Conservation (phyloP, 495 filamentous ascomycete species). For the Xylaria cubensis region DNA sequence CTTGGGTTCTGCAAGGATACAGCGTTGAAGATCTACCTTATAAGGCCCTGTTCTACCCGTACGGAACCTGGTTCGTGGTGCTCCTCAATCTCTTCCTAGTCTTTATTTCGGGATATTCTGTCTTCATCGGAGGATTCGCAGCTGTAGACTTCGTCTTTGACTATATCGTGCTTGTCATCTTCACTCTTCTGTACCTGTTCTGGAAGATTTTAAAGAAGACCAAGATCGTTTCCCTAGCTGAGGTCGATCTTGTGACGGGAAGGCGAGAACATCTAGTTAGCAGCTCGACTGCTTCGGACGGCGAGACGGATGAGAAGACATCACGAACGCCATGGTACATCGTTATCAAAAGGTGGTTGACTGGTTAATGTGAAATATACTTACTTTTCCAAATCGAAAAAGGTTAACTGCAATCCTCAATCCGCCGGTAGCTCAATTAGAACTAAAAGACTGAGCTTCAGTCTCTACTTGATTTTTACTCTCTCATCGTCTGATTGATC, state of each 20-base stretch:
- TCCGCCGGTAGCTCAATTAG: neutral
- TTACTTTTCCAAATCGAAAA: neutral
- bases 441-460: neutral
- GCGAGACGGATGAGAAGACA: slow-evolving; percentile 4
- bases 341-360: slow-evolving; percentile 27
- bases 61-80: slow-evolving; percentile 64
- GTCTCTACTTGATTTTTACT: neutral
- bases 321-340: slow-evolving; percentile 32
- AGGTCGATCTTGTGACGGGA: slow-evolving; percentile 65
- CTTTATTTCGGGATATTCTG: slow-evolving; percentile 53
- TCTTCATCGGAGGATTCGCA: slow-evolving; percentile 55
- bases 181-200: slow-evolving; percentile 59
- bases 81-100: slow-evolving; percentile 59
- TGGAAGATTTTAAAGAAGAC: slow-evolving; percentile 59
- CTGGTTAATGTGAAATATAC: neutral
- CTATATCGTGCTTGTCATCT: slow-evolving; percentile 66
- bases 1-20: slow-evolving; percentile 63
- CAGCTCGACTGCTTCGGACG: neutral
- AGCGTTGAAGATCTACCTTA: slow-evolving; percentile 63
- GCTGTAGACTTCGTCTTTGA: slow-evolving; percentile 50
- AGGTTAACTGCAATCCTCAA: neutral
- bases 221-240: slow-evolving; percentile 51
- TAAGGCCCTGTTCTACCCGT: slow-evolving; percentile 66
- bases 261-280: slow-evolving; percentile 44
- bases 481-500: neutral